Evolutionary conservation across 192 early-diverging fungal genomes (phyloP).

Genomic region (Globomyces pollinis-pini): DNA sequence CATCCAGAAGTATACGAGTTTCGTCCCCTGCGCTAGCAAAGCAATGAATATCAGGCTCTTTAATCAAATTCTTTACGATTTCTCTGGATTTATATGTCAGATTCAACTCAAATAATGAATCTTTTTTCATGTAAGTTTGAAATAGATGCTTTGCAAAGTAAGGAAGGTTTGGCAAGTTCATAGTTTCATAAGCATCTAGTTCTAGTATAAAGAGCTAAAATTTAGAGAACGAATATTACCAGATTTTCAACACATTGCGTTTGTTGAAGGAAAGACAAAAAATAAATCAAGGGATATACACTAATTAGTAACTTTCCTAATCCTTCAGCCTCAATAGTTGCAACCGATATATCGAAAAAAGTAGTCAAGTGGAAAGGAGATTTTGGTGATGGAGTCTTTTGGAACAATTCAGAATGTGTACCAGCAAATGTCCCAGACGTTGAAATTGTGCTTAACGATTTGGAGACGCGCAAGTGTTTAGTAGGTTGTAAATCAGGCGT

Average conservation of each 20-base stretch:
- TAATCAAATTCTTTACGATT: neutral
- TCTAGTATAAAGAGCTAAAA: neutral
- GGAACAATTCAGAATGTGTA: too few relatives aligned
- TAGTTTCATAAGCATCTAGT: neutral
- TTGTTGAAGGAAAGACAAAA: neutral
- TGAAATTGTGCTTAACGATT: neutral
- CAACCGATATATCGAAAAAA: neutral
- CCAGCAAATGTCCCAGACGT: too few relatives aligned
- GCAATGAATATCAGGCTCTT: neutral
- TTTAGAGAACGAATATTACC: neutral
- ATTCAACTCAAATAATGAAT: neutral
- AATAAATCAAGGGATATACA: neutral
- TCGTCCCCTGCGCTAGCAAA: neutral
- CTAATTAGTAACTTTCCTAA: neutral
- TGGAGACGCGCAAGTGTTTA: neutral
- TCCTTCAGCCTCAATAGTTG: neutral
- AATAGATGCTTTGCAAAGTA: too few relatives aligned
- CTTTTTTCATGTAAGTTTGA: neutral
- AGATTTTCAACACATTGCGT: neutral
- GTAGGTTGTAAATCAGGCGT: neutral
- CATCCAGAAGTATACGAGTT: neutral
- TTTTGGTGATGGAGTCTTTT: neutral
- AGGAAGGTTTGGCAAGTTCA: too few relatives aligned
- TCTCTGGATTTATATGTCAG: slow-evolving; percentile 1
- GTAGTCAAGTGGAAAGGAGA: neutral